A percentile compares a stretch with the other conserved stretches of the same genome.
Conservation (phyloP, 164 flowering plant genomes). For the Paratinospora sagittata region DNA sequence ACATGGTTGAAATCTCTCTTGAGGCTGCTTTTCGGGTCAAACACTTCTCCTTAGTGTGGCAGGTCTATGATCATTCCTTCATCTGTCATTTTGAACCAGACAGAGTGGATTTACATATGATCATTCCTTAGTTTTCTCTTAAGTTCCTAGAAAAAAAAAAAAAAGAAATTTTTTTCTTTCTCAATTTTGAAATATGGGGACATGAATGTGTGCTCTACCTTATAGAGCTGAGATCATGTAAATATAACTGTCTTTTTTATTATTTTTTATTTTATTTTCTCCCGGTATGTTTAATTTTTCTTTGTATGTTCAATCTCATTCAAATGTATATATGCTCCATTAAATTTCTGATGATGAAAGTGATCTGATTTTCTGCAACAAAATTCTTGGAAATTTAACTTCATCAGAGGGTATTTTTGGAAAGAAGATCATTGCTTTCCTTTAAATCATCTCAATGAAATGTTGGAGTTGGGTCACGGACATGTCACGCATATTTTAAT, state of each 20-base stretch:
- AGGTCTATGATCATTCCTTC: neutral
- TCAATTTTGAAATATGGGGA: neutral
- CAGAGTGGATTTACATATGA: neutral
- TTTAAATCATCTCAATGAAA: no score
- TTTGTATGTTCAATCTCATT: neutral
- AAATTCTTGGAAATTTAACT: neutral
- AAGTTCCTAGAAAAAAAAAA: neutral
- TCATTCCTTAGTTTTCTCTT: neutral
- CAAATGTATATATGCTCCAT: neutral
- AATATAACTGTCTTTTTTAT: neutral
- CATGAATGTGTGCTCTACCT: neutral
- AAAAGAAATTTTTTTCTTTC: neutral
- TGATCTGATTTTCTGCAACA: neutral
- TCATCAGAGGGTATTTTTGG: no score
- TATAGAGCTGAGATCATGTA: neutral
- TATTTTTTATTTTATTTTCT: no score
- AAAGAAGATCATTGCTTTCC: no score
- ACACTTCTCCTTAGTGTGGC: neutral
- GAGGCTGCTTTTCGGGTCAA: slow-evolving; percentile 6
- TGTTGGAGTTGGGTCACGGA: no score
- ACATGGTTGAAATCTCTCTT: slow-evolving; percentile 5
- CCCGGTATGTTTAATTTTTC: neutral
- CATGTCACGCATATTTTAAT: no score
- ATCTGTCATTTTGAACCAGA: neutral
- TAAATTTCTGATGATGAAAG: neutral